Evolutionary conservation across 371 early-diverging fungal species (phyloP), one percentile per base, ranked within the genome.

Genomic region (Mortierella sp.): DNA sequence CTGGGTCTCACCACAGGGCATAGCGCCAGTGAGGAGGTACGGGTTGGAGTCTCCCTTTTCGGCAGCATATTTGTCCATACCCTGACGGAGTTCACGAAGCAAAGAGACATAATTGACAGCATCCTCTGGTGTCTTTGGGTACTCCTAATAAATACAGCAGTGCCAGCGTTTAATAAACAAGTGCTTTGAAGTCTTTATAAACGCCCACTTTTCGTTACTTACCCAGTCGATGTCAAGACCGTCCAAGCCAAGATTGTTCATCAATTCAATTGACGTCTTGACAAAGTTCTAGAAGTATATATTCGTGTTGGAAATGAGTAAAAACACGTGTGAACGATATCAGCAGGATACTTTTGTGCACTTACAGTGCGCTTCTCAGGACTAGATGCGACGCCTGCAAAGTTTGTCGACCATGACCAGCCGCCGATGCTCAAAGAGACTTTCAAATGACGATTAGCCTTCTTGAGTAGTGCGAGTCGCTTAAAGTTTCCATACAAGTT

Each of bases 351-450:
- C 8, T 9, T 11, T 48, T 23, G 44, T 27, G 17, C 23, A 50
- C 72, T 48, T 63, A 73, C 73, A 32, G 73, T 70, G 28, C 93
- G 80, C 51, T 82, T 83, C 8, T 72, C 76, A 4, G 85, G 82
- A 64, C 82, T 80, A 1, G 90, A 75, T 0, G 87, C 86, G 42
- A 95, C 92, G 0, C 82, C 82, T 2, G 93, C 90, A 79, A 97
- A 97, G 57, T 90, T 84, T 50, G 89, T 91, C 3, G 93, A 93
- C 88, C 88, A 90, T 4, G 92, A 89, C 95, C 95, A 95, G 3
- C 97, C 96, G 21, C 97, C 97, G 39, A 96, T 86, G 50, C 93
- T 90, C 1, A 94, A 83, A 2, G 88, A 84, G 24, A 90, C 86
- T 55, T 90, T 93, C 31, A 93, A 61, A 50, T 88, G 85, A 11